Base-by-base conservation (phyloP, 306 rosid species). In the Cyamopsis tetragonoloba region DNA sequence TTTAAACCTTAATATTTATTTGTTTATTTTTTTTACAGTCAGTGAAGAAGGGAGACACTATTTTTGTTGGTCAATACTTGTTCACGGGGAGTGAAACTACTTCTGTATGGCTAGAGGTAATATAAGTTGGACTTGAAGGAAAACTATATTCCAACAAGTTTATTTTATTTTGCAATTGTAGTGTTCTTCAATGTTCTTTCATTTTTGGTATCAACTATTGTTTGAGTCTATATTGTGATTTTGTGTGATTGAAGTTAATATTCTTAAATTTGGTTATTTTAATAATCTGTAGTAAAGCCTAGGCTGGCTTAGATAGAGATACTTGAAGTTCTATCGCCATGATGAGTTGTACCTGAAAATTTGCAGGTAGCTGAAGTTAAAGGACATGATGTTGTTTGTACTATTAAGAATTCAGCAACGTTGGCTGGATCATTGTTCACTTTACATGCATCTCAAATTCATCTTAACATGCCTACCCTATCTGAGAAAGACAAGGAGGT, bases 41-140 rank as follows among this genome's bases (percentile, higher is more conserved):
- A 4, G 85, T 86, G 75, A 83, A 79, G 84, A 81, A 78, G 62
- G 99, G 99, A 79, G 97, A 95, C 82, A 95, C 99, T 50, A 87
- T 95, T 79, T 95, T 95, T 75, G 76, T 95, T 20, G 99, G 99
- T 57, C 95, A 95, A 70, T 95, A 95, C 76, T 82, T 95, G 78
- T 95, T 95, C 82, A 95, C 99, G 12, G 99, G 99, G 76, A 95
- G 99, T 83, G 99, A 95, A 85, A 81, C 97, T 60, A 95, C 99
- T 60, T 90, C 99, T 80, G 97, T 83, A 10, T 95, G 99, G 99
- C 82, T 95, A 77, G 97, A 95, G 99, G 99, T 90, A 81, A 75
- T 46, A 38, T 43, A 19, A 41, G 14, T 66, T 17, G 14, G 6
- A 9, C 19, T 43, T 12, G 27, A 62, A 57, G 62, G 50, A 19